phyloP scores from a whole-genome alignment of 345 rosid genomes.

The Durio zibethinus region DNA sequence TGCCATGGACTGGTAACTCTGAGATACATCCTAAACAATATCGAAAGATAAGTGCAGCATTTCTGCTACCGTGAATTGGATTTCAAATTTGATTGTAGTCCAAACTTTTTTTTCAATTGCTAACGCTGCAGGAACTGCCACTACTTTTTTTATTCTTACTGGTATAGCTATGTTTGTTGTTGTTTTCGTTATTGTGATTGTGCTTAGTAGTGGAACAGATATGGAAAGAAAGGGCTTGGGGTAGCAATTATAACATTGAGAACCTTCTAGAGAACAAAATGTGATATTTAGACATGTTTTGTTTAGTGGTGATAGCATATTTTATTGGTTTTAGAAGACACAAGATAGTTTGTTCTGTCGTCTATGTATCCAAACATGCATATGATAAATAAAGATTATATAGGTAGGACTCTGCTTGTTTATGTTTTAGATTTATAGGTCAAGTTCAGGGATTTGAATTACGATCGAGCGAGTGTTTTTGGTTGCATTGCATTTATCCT shows the following conservation, averaged over 20 bases:
- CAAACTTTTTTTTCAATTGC: constrained; percentile 64
- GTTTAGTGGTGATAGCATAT: too few relatives aligned
- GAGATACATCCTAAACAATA: constrained; percentile 87
- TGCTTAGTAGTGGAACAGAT: constrained; percentile 80
- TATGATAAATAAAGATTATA: too few relatives aligned
- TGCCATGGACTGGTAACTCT: constrained; percentile 92
- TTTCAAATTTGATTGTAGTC: constrained; percentile 74
- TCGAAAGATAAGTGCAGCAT: constrained; percentile 86
- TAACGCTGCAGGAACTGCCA: constrained; percentile 56
- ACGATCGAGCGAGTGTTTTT: too few relatives aligned
- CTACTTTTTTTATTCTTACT: constrained; percentile 77
- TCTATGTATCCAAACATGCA: too few relatives aligned
- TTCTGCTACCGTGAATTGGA: constrained; percentile 91
- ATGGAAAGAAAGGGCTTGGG: constrained; percentile 81
- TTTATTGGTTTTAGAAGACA: too few relatives aligned
- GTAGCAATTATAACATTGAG: constrained; percentile 32
- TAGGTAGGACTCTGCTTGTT: too few relatives aligned
- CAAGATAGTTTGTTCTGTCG: too few relatives aligned
- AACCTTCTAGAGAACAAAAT: constrained; percentile 51
- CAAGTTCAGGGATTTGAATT: too few relatives aligned
- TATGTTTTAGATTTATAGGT: too few relatives aligned
- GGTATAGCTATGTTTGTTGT: constrained; percentile 58
- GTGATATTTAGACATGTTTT: too few relatives aligned
- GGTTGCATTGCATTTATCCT: too few relatives aligned
- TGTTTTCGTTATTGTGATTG: constrained; percentile 49